phyloP scores from a whole-genome alignment of 2,329 filamentous ascomycete genomes.

The Beauveria australis region DNA sequence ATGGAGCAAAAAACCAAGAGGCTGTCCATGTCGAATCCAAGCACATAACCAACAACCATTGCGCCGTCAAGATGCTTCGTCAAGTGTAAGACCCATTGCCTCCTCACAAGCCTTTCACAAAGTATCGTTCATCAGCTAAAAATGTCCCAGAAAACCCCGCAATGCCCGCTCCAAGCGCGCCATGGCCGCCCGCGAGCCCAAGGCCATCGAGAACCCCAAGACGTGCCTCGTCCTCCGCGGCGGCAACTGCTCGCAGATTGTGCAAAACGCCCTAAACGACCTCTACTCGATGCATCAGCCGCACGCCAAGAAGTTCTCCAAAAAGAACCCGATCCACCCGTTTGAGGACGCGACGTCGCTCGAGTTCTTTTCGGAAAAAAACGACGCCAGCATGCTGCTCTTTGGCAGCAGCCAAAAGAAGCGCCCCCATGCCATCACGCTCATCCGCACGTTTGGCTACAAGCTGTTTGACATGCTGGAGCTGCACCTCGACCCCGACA shows the following conservation, averaged over 20 bases:
- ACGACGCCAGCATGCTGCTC: constrained; percentile 78
- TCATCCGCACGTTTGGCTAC: constrained; percentile 74
- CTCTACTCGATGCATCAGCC: constrained; percentile 79
- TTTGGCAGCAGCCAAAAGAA: constrained; percentile 89
- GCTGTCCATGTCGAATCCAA: neutral
- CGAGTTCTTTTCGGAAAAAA: constrained; percentile 95
- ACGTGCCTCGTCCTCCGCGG: constrained; percentile 83
- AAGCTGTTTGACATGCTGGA: constrained; percentile 95
- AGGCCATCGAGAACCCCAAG: constrained; percentile 83
- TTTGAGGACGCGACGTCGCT: constrained; percentile 85
- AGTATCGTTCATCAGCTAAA: neutral
- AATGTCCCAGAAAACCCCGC: constrained; percentile 42
- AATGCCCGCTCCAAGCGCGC: constrained; percentile 89
- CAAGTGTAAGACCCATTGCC: constrained; percentile 33
- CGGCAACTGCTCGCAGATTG: constrained; percentile 72
- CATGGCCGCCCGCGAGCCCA: constrained; percentile 86
- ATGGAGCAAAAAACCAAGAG: neutral
- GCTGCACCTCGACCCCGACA: constrained; percentile 69
- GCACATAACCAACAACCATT: constrained; percentile 13
- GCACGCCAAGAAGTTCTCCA: constrained; percentile 82
- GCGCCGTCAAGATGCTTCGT: constrained; percentile 33
- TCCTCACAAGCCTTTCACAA: neutral
- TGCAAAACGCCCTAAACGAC: constrained; percentile 78
- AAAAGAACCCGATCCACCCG: constrained; percentile 93
- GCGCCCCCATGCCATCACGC: constrained; percentile 80